phyloP scores from a whole-genome alignment of 495 filamentous ascomycete genomes.

The Neurospora terricola region DNA sequence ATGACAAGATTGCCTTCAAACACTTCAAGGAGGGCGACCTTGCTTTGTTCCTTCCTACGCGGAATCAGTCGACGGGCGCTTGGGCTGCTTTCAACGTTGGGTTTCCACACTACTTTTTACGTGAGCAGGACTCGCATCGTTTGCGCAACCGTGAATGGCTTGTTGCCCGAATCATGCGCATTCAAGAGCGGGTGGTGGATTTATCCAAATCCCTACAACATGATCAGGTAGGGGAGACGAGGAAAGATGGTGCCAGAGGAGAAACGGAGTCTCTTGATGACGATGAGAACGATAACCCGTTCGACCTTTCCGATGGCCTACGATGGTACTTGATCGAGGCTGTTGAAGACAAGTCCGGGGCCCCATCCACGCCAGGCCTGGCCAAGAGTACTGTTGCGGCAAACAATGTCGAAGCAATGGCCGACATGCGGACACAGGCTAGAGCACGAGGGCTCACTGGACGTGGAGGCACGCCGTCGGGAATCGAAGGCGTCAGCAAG shows the following conservation, averaged over 20 bases:
- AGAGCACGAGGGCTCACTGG: conserved; percentile 38
- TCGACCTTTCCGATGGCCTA: conserved; percentile 89
- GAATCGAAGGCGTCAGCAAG: conserved; percentile 61
- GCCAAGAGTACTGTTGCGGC: conserved; percentile 83
- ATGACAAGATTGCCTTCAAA: conserved; percentile 94
- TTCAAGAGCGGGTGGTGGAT: conserved; percentile 91
- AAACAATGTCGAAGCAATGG: conserved; percentile 74
- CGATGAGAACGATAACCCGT: conserved; percentile 92
- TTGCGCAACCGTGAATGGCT: conserved; percentile 82
- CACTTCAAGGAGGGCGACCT: conserved; percentile 96
- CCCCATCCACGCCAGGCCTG: conserved; percentile 79
- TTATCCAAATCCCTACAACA: conserved; percentile 57
- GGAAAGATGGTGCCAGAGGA: conserved; percentile 4
- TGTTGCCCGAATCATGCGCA: conserved; percentile 80
- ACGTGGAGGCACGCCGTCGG: conserved; percentile 27
- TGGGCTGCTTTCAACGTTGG: conserved; percentile 99
- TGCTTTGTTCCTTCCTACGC: conserved; percentile 87
- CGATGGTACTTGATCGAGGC: conserved; percentile 96
- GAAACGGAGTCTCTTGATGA: conserved; percentile 36
- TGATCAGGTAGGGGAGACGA: conserved; percentile 3
- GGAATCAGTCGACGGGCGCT: conserved; percentile 84
- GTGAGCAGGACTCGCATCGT: conserved; percentile 83
- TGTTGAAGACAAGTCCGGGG: conserved; percentile 87
- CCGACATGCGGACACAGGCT: conserved; percentile 39
- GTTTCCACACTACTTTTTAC: conserved; percentile 91